Evolutionary conservation across 2,329 filamentous ascomycete genomes (phyloP).

Genomic region (Hypoxylon sp.): DNA sequence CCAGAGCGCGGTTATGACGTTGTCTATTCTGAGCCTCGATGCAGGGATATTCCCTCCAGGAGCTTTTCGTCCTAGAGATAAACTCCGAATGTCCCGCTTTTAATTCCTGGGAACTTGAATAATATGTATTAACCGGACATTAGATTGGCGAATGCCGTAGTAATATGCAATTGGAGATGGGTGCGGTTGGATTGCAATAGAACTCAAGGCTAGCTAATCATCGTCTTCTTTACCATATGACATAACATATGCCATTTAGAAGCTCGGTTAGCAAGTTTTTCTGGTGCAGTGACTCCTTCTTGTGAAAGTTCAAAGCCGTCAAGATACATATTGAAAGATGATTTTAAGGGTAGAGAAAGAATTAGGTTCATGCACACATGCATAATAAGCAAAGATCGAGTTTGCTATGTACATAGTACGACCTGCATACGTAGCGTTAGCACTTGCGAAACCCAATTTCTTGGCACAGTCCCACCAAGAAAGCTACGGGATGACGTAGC

Average conservation of each 20-base stretch:
- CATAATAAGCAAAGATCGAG: background rate
- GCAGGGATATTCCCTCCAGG: slow-evolving; percentile 25
- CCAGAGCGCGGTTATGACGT: slow-evolving; percentile 33
- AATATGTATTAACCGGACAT: slow-evolving; percentile 6
- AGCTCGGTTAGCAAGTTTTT: too few relatives aligned
- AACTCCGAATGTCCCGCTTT: slow-evolving; percentile 13
- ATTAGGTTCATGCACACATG: too few relatives aligned
- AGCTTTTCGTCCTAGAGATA: slow-evolving; percentile 21
- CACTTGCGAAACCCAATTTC: slow-evolving; percentile 7
- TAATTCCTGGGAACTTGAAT: slow-evolving; percentile 13
- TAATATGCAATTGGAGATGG: slow-evolving; percentile 5
- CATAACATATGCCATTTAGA: too few relatives aligned
- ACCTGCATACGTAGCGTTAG: slow-evolving; percentile 1
- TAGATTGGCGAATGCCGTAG: too few relatives aligned
- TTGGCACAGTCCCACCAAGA: slow-evolving; percentile 14
- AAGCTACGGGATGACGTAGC: slow-evolving; percentile 29
- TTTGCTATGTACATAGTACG: background rate
- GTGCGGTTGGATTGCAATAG: too few relatives aligned
- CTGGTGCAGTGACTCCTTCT: too few relatives aligned
- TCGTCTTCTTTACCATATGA: too few relatives aligned
- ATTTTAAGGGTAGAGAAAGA: too few relatives aligned
- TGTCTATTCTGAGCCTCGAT: slow-evolving; percentile 23
- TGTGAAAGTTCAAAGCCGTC: too few relatives aligned
- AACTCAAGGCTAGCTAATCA: too few relatives aligned
- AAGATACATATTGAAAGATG: too few relatives aligned